phyloP scores from a whole-genome alignment of 352 stramenopile genomes.

The Phytophthora crassamura region DNA sequence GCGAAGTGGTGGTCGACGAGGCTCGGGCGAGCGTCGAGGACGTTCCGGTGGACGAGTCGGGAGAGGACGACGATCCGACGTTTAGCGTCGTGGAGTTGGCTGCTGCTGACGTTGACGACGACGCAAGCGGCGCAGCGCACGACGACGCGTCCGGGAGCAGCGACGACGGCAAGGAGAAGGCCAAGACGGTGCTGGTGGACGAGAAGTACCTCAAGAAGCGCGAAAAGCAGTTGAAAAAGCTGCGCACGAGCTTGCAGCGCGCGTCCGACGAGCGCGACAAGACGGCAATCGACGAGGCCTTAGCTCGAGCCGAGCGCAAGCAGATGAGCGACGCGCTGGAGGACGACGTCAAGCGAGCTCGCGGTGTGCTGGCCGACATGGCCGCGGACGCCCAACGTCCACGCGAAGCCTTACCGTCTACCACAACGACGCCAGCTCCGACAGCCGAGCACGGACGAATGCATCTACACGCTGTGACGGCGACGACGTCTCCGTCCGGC shows the following conservation, averaged over 20 bases:
- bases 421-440: conserved; percentile 13
- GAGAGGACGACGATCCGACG: conserved; percentile 8
- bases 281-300: conserved; percentile 57
- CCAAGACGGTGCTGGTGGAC: conserved; percentile 67
- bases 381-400: conserved; percentile 28
- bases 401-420: conserved; percentile 17
- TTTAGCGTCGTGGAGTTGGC: background rate
- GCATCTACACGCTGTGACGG: conserved; percentile 41
- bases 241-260: conserved; percentile 51
- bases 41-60: background rate
- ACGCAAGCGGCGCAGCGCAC: conserved; percentile 27
- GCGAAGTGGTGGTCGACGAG: conserved; percentile 9
- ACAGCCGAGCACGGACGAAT: conserved; percentile 20
- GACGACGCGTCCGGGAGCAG: conserved; percentile 41
- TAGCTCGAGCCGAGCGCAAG: conserved; percentile 76
- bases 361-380: conserved; percentile 51
- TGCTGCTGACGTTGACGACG: conserved; percentile 19
- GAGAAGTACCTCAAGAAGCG: conserved; percentile 82
- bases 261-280: conserved; percentile 59
- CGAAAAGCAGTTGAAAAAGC: conserved; percentile 76
- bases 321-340: conserved; percentile 75
- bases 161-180: conserved; percentile 46
- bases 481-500: conserved; percentile 15
- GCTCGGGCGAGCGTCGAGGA: conserved; percentile 3
- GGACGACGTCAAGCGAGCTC: conserved; percentile 58